Evolutionary conservation across 768 basidiomycete species (phyloP), one percentile per base, ranked within the genome.

Genomic region (Stropharia rugosoannulata): DNA sequence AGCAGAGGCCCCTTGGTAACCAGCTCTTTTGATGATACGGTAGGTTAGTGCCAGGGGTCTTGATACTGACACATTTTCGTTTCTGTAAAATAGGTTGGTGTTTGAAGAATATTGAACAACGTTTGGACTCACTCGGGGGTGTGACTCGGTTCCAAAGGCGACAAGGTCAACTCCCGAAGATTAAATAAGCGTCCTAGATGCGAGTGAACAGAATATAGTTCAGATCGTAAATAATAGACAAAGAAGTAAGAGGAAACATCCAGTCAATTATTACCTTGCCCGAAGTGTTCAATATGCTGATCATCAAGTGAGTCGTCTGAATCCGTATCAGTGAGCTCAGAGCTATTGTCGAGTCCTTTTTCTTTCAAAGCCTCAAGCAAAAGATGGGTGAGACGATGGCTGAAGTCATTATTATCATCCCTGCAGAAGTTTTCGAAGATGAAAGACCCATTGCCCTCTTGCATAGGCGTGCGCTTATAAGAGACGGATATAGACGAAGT

Each of bases 1-100:
- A n/a, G 55, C 51, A 15, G 35, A 35, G 8, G 47, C 19, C 36
- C 29, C 51, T 25, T 52, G 38, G 38, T 46, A 64, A 18, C 44
- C 59, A 1, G 61, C 52, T 19, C 61, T 50, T 50, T 62, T 64
- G 36, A 64, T 62, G n/a, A 64, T 36, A 19, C 63, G 59, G 45
- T 59, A 64, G 15, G 40, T 35, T 32, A 13, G 12, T 25, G 8
- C 18, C 38, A 27, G n/a, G 15, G 19, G 13, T 7, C 11, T 47
- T 25, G 9, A 15, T 15, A 16, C 8, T 41, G 4, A 27, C 19
- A 27, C 13, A 16, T 22, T 29, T 10, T 36, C 41, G 35, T 16
- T n/a, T n/a, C 35, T 11, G 16, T 19, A 27, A 36, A 44, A 11
- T 32, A 8, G 16, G 7, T 13, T 10, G 6, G 5, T 16, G 29